These are phyloP conservation scores for Coemansia aciculifera DNA, from an alignment of 192 early-diverging fungal species.

Conservation along the genomic window DNA sequence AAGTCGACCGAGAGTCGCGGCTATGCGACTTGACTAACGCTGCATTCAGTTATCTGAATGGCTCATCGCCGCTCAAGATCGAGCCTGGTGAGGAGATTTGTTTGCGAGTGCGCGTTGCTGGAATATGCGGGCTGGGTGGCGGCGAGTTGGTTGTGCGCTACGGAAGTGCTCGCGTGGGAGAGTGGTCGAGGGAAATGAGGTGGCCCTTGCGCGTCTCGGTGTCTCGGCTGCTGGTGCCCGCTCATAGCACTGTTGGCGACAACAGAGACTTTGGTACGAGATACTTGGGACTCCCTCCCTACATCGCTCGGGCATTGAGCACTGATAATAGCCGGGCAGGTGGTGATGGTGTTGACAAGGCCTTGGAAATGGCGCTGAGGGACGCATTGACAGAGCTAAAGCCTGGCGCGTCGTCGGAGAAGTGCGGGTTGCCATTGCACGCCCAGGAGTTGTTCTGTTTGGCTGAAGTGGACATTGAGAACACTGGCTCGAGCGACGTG, in stretches of 20 bases:
- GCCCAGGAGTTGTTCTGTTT: slow-evolving; percentile 32
- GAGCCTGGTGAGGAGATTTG: slow-evolving; percentile 2
- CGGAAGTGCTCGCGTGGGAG: slow-evolving; percentile 1
- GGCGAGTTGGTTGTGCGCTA: slow-evolving; percentile 40
- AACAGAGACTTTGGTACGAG: slow-evolving; percentile 9
- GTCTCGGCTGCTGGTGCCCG: slow-evolving; percentile 23
- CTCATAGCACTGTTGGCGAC: background rate
- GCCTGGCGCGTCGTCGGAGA: background rate
- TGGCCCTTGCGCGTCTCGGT: slow-evolving; percentile 43
- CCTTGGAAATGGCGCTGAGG: slow-evolving; percentile 13
- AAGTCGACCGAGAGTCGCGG: slow-evolving; percentile 11
- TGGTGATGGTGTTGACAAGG: background rate
- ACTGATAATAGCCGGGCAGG: background rate
- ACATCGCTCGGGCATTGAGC: slow-evolving; percentile 21
- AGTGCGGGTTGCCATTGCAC: background rate
- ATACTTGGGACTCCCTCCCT: slow-evolving; percentile 36
- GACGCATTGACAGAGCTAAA: slow-evolving; percentile 1
- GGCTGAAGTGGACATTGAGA: slow-evolving; percentile 30
- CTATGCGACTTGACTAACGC: slow-evolving; percentile 32
- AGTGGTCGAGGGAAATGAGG: slow-evolving; percentile 37
- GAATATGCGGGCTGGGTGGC: slow-evolving; percentile 29
- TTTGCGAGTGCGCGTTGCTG: slow-evolving; percentile 25
- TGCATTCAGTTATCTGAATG: slow-evolving; percentile 26
- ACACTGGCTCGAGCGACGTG: slow-evolving; percentile 25
- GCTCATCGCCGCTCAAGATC: background rate